These are phyloP conservation scores for Amorphotheca resinae DNA, from an alignment of 495 filamentous ascomycete species.

Conservation along the genomic window DNA sequence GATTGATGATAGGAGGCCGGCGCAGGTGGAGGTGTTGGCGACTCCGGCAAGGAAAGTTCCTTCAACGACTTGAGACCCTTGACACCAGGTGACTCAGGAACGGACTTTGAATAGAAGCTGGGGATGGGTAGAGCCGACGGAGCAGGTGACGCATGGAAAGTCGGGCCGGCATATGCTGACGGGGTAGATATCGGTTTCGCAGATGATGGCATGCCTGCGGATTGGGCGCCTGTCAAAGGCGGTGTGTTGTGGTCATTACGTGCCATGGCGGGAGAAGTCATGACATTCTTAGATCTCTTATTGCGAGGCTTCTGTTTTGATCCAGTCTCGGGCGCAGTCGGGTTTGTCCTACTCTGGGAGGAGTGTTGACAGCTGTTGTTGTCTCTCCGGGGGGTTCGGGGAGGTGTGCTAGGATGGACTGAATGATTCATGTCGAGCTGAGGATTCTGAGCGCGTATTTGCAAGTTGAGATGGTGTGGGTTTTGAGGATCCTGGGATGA, in stretches of 20 bases:
- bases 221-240: conserved; percentile 24
- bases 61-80: conserved; percentile 28
- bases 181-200: conserved; percentile 27
- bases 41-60: conserved; percentile 25
- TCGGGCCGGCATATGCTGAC: conserved; percentile 77
- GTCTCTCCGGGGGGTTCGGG: conserved; percentile 19
- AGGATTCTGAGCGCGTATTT: conserved; percentile 14
- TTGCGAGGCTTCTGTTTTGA: conserved; percentile 26
- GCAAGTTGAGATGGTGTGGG: conserved; percentile 17
- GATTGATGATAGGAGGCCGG: conserved; percentile 13
- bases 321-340: conserved; percentile 6
- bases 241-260: conserved; percentile 30
- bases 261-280: conserved; percentile 24
- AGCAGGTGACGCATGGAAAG: conserved; percentile 90
- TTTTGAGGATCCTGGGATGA: conserved; percentile 19
- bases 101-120: conserved; percentile 75
- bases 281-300: conserved; percentile 26
- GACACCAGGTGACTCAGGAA: conserved; percentile 46
- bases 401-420: conserved; percentile 12
- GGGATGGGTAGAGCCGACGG: conserved; percentile 89
- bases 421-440: conserved; percentile 17
- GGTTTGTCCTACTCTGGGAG: conserved; percentile 8
- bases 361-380: conserved; percentile 3
- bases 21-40: conserved; percentile 25
- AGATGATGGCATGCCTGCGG: conserved; percentile 15